Evolutionary conservation across 306 rosid genomes (phyloP), one percentile per base, ranked within the genome.

Genomic region (Begonia fuchsioides): DNA sequence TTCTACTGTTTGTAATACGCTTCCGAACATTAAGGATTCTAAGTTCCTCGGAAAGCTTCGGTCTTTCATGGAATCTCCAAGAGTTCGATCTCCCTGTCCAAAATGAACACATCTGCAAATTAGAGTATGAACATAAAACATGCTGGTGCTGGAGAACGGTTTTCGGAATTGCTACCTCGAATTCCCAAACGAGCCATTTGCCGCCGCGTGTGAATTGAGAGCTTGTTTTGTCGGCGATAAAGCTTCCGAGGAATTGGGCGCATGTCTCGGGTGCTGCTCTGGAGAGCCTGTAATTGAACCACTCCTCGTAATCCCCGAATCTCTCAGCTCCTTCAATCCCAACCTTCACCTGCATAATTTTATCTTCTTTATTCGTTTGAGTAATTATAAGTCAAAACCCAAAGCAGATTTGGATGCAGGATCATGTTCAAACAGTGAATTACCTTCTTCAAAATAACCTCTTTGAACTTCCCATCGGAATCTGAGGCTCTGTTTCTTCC

Each of bases 261-360:
- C 94, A 90, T 38, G 98, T 81, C 75, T 85, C 98, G 12, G 95
- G 95, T 45, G 98, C 98, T 52, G 98, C 98, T 71, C 98, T 75
- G 38, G 95, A 85, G 44, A 90, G 75, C 61, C 98, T 76, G 68
- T 85, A 85, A 59, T 90, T 85, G 60, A 90, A 90, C 95, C 94
- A 81, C 76, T 73, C 98, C 67, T 90, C 98, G 51, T 44, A 73
- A 15, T 90, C 98, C 35, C 77, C 98, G 51, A 68, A 90, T 59
- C 79, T 74, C 51, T 73, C 81, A 38, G 94, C 98, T 52, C 94
- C 92, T 75, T 55, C 66, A 44, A 79, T 59, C 56, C 72, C 94
- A 49, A 81, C 58, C 63, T 90, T 90, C 35, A 88, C 83, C 97
- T 84, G 81, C 63, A 67, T 38, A 52, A 61, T 44, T 41, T 41